Base-by-base conservation (phyloP, 1,139 yeast species). In the Zygosaccharomyces pseudobailii region DNA sequence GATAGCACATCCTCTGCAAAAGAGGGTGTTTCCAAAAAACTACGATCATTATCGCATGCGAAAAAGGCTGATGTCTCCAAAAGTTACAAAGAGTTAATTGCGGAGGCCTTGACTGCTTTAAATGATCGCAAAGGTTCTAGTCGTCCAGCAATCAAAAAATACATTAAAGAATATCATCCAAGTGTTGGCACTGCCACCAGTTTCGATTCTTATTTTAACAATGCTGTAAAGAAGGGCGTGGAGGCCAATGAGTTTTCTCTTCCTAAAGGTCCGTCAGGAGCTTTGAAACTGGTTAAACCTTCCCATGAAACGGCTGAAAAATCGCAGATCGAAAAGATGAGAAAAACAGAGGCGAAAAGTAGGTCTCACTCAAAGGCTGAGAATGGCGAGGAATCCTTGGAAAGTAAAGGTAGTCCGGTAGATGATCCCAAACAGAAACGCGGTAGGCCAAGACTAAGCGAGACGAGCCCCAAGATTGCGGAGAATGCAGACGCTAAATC, bases 121-220 rank as follows among this genome's bases (percentile, higher is more conserved):
- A 85, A 86, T 63, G 94, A 86, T 61, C 82, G 95, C 71, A 84
- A 78, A 53, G 96, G 96, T 47, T 84, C 94, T 41, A 79, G 84
- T 77, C 86, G 92, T 65, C 87, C 81, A 65, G 87, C 87, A 30
- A 72, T 85, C 61, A 84, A 85, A 74, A 84, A 84, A 68, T 83
- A 79, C 66, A 80, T 85, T 55, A 82, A 56, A 51, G 64, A 61
- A 24, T 57, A 58, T 19, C 55, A 64, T 43, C 75, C 82, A 23
- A 70, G 77, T 19, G 77, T 79, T 42, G 75, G 79, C 25, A 70
- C 76, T 8, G 77, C 85, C 23, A 57, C 75, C 48, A 82, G 76
- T 65, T 87, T 87, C 62, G 95, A 87, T 65, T 71, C 82, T 45
- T 79, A 82, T 59, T 85, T 88, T 75, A 88, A 88, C 69, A 63